Evolutionary conservation across 768 basidiomycete species (phyloP).

Genomic region (Naematelia encephala): DNA sequence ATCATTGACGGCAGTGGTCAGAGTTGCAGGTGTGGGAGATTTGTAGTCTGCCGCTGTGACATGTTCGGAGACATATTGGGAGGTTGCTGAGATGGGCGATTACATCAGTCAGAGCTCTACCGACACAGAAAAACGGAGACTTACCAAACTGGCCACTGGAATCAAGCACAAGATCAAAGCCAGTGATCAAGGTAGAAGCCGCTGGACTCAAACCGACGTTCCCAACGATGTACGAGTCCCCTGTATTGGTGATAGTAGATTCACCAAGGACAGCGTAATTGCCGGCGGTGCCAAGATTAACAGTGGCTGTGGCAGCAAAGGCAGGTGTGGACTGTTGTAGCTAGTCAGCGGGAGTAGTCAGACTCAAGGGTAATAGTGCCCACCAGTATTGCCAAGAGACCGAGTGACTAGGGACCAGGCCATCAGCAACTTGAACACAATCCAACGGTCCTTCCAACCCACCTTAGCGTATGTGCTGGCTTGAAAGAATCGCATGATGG

Average conservation of each 20-base stretch:
- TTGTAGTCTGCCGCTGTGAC: constrained; percentile 16
- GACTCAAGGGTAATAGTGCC: too few species aligned
- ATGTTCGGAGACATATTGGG: constrained; percentile 14
- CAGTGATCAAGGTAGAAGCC: constrained; percentile 7
- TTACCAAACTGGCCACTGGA: constrained; percentile 11
- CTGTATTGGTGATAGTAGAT: constrained; percentile 17
- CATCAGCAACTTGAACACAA: too few species aligned
- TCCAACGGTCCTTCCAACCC: too few species aligned
- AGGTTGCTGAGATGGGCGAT: constrained; percentile 5
- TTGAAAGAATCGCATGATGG: too few species aligned
- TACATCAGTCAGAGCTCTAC: neutral
- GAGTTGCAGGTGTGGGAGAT: constrained; percentile 7
- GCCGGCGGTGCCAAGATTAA: constrained; percentile 17
- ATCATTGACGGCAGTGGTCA: constrained; percentile 17
- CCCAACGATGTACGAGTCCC: constrained; percentile 20
- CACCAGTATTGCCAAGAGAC: too few species aligned
- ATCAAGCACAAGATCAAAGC: constrained; percentile 10
- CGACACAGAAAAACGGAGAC: neutral
- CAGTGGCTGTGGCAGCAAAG: constrained; percentile 9
- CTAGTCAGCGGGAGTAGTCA: too few species aligned
- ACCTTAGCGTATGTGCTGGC: too few species aligned
- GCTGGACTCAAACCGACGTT: constrained; percentile 23
- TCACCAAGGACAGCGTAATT: constrained; percentile 22
- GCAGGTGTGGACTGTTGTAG: too few species aligned
- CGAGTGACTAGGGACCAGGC: too few species aligned